phyloP scores from a whole-genome alignment of 2,329 filamentous ascomycete species.

The Chrysoporthe deuterocubensis region DNA sequence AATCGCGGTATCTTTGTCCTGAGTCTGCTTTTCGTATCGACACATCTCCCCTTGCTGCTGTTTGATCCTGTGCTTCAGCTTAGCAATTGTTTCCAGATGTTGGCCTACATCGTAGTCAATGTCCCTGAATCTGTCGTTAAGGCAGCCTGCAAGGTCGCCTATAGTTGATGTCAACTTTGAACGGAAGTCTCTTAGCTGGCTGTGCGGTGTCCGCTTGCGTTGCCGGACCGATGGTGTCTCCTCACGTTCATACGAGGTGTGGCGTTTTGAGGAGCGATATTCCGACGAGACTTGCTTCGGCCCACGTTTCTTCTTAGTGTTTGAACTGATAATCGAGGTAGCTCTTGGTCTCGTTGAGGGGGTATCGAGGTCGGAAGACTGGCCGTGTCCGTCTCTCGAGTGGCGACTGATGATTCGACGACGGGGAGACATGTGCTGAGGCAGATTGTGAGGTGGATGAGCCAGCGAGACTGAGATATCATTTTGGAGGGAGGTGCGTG shows the following conservation, averaged over 20 bases:
- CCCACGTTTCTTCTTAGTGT: slow-evolving; percentile 18
- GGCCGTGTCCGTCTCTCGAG: neutral
- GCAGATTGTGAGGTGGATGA: slow-evolving; percentile 1
- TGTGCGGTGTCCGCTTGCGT: neutral
- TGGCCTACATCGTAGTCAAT: slow-evolving; percentile 6
- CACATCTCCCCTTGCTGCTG: slow-evolving; percentile 16
- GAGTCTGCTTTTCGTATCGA: slow-evolving; percentile 8
- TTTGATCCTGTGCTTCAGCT: slow-evolving; percentile 11
- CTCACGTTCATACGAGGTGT: neutral
- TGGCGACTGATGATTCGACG: slow-evolving; percentile 1
- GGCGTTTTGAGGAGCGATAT: neutral
- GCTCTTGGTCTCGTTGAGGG: slow-evolving; percentile 13
- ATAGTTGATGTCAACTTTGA: slow-evolving; percentile 4
- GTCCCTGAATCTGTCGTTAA: slow-evolving; percentile 16
- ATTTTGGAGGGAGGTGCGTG: slow-evolving; percentile 22
- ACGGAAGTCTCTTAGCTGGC: neutral
- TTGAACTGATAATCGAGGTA: slow-evolving; percentile 20
- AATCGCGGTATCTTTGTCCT: slow-evolving; percentile 11
- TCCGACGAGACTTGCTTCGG: neutral
- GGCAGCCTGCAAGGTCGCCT: slow-evolving; percentile 10
- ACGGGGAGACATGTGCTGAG: slow-evolving; percentile 8
- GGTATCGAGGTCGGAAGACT: slow-evolving; percentile 7
- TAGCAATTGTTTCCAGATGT: slow-evolving; percentile 15
- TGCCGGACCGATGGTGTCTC: slow-evolving; percentile 12
- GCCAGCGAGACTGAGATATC: slow-evolving; percentile 23